These are phyloP conservation scores for Schizosaccharomyces pombe DNA, from an alignment of 805 yeast genomes.

Conservation along the genomic window DNA sequence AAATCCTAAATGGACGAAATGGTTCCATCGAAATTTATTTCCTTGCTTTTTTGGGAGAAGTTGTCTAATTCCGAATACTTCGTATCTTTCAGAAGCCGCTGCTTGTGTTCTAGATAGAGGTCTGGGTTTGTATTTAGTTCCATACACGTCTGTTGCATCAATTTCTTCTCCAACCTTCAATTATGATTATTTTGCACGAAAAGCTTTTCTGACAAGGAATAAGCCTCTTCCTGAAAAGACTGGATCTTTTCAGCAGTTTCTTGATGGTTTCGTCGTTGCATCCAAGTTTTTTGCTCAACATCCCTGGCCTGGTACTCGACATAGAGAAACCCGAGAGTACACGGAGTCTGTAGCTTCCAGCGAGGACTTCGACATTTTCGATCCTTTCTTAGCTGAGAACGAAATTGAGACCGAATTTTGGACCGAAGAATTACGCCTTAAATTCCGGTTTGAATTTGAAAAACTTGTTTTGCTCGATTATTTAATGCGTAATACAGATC, in stretches of 20 bases:
- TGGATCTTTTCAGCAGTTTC: slow-evolving; percentile 46
- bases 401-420: slow-evolving; percentile 17
- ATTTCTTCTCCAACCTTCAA: slow-evolving; percentile 29
- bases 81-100: slow-evolving; percentile 49
- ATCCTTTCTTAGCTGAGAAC: not conserved
- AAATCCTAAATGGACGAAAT: slow-evolving; percentile 59
- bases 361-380: not conserved
- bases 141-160: slow-evolving; percentile 35
- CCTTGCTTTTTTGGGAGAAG: slow-evolving; percentile 59
- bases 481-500: slow-evolving; percentile 49
- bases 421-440: slow-evolving; percentile 26
- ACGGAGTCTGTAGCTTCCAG: slow-evolving; percentile 3
- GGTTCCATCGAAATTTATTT: slow-evolving; percentile 51
- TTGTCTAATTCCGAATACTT: slow-evolving; percentile 48
- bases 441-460: slow-evolving; percentile 39
- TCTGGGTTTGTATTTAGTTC: slow-evolving; percentile 36
- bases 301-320: slow-evolving; percentile 26
- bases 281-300: slow-evolving; percentile 29
- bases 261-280: slow-evolving; percentile 36
- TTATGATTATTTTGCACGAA: slow-evolving; percentile 27
- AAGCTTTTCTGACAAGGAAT: slow-evolving; percentile 11
- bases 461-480: slow-evolving; percentile 49
- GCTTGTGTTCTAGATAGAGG: slow-evolving; percentile 43
- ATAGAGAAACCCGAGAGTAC: not conserved
- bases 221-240: slow-evolving; percentile 24